A percentile compares a stretch with the other conserved stretches of the same genome.
Conservation (phyloP, 306 rosid genomes). For the Fragaria iinumae region DNA sequence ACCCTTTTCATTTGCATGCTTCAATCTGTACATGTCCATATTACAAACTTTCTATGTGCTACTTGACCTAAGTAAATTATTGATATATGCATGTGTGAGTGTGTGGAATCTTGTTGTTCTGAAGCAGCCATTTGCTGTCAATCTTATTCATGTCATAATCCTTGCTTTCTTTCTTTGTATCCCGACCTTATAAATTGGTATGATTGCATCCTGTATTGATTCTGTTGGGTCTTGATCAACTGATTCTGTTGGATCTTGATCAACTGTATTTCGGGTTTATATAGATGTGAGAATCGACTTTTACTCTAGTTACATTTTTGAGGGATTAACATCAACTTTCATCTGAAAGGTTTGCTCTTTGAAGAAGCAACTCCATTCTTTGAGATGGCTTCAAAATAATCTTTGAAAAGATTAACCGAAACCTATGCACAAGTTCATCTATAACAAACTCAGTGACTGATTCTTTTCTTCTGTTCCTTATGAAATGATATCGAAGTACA, state of each 20-base stretch:
- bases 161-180: not conserved
- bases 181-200: not conserved
- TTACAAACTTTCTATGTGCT: too few relatives aligned
- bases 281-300: not conserved
- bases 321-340: not conserved
- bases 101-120: not conserved
- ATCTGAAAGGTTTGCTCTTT: not conserved
- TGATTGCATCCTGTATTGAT: not conserved
- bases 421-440: too few relatives aligned
- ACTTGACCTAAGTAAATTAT: not conserved
- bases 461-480: too few relatives aligned
- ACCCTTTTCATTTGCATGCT: not conserved
- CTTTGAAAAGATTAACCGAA: too few relatives aligned
- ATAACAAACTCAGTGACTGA: too few relatives aligned
- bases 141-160: not conserved
- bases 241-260: not conserved
- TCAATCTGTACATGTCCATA: not conserved
- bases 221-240: not conserved
- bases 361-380: not conserved
- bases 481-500: too few relatives aligned
- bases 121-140: not conserved
- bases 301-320: not conserved
- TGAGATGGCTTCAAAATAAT: not conserved
- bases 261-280: not conserved
- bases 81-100: not conserved